Percentiles rank a stretch among this genome's conserved stretches.
Evolutionary conservation across 768 basidiomycete species (phyloP).

Genomic region (Psilocybe cubensis): DNA sequence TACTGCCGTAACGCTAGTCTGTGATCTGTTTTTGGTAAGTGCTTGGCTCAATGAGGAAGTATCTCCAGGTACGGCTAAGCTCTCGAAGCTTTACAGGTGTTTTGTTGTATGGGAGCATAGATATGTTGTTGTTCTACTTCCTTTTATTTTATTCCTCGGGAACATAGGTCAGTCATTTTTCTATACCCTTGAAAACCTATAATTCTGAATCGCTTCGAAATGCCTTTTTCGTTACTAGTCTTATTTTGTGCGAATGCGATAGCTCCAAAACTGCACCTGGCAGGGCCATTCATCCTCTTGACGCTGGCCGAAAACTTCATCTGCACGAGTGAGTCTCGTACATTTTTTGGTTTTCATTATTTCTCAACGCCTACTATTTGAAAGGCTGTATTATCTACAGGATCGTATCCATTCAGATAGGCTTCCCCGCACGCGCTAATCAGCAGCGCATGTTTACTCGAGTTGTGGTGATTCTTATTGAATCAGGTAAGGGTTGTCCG

Average conservation of each 20-base stretch:
- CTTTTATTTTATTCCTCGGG: background rate
- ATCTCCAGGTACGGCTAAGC: too few species aligned
- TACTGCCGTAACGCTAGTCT: background rate
- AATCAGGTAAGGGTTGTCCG: background rate
- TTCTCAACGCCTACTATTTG: background rate
- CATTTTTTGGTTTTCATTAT: background rate
- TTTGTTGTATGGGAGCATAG: conserved; percentile 1
- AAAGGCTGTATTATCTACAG: background rate
- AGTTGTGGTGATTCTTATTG: background rate
- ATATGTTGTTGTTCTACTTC: background rate
- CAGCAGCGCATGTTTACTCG: background rate
- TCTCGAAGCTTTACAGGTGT: conserved; percentile 2
- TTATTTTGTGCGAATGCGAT: background rate
- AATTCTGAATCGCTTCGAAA: background rate
- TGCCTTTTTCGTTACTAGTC: background rate
- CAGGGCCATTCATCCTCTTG: background rate
- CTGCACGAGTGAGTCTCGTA: background rate
- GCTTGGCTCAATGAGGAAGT: background rate
- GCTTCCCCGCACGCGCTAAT: background rate
- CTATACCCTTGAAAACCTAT: background rate
- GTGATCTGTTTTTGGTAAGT: conserved; percentile 4
- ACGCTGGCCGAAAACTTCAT: background rate
- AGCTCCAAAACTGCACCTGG: background rate
- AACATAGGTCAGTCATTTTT: background rate
- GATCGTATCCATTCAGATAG: background rate